These are phyloP conservation scores for Kazachstania viticola DNA, from an alignment of 805 yeast genomes.

Conservation along the genomic window DNA sequence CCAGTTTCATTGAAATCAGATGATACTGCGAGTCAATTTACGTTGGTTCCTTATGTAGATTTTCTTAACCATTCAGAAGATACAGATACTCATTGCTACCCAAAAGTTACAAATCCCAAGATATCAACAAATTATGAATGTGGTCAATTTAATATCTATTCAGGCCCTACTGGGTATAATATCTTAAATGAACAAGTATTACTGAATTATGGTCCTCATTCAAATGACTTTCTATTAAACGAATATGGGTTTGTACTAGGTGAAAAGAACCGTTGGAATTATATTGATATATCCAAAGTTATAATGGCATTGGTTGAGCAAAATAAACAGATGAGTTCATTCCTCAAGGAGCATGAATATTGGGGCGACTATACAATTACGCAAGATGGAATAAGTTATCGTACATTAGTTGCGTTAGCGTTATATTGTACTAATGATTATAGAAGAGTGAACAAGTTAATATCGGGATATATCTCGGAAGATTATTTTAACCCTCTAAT, in stretches of 20 bases:
- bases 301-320: constrained; percentile 28
- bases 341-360: constrained; percentile 43
- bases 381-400: constrained; percentile 44
- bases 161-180: constrained; percentile 13
- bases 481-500: constrained; percentile 15
- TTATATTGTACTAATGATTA: constrained; percentile 23
- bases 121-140: constrained; percentile 14
- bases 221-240: constrained; percentile 66
- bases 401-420: constrained; percentile 70
- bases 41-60: constrained; percentile 88
- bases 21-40: constrained; percentile 48
- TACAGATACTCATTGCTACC: constrained; percentile 39
- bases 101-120: constrained; percentile 29
- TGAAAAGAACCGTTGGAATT: constrained; percentile 54
- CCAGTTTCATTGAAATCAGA: constrained; percentile 42
- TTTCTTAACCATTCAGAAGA: constrained; percentile 59
- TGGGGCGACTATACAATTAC: constrained; percentile 65
- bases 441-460: constrained; percentile 16
- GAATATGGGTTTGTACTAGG: constrained; percentile 81
- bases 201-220: constrained; percentile 81
- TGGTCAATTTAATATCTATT: constrained; percentile 20
- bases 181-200: constrained; percentile 42
- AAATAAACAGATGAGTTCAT: constrained; percentile 28
- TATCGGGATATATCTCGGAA: constrained; percentile 20
- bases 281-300: constrained; percentile 45